Base-by-base conservation (phyloP, 371 early-diverging fungal genomes). In the Mortierella sp. region DNA sequence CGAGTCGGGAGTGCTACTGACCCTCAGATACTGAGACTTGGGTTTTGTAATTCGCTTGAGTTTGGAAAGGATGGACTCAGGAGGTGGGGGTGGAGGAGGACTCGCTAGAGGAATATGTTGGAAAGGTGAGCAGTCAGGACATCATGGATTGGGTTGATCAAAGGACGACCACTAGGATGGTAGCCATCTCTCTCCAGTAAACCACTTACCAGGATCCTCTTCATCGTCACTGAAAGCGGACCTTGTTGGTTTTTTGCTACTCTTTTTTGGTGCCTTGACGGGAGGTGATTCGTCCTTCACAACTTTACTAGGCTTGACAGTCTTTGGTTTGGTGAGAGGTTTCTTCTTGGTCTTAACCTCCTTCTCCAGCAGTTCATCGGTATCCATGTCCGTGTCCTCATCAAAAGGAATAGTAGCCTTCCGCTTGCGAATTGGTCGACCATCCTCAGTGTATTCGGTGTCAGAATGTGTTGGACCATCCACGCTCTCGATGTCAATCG, bases 331-430 rank as follows among this genome's bases (percentile, higher is more conserved):
- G 34, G 67, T 53, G 0, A 37, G 45, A 17, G 63, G 63, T n/a
- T 67, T 76, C 62, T 69, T 68, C 48, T 76, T 69, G 29, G 77
- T 68, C 57, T 76, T 76, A 47, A 76, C 69, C 13, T 76, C 69
- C 41, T 59, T 64, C 54, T 74, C 68, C 53, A 74, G 50, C 19
- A 74, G 68, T 27, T 74, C 76, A 27, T 74, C 76, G 2, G 76
- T 74, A 54, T 74, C 76, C 76, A 74, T 74, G 9, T 74, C 76
- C 1, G 76, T 63, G 40, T 74, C 73, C 44, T 72, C 73, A 34
- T 66, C 73, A 59, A 57, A 66, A 5, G 71, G 71, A 5, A 63
- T 54, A 17, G 54, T 67, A 9, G 60, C 68, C 43, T 67, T 73
- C 47, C 67, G 73, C 31, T 63, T 73, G 29, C 73, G 62, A 49